Evolutionary conservation across 2,329 filamentous ascomycete genomes (phyloP).

Genomic region (Claviceps humidiphila): DNA sequence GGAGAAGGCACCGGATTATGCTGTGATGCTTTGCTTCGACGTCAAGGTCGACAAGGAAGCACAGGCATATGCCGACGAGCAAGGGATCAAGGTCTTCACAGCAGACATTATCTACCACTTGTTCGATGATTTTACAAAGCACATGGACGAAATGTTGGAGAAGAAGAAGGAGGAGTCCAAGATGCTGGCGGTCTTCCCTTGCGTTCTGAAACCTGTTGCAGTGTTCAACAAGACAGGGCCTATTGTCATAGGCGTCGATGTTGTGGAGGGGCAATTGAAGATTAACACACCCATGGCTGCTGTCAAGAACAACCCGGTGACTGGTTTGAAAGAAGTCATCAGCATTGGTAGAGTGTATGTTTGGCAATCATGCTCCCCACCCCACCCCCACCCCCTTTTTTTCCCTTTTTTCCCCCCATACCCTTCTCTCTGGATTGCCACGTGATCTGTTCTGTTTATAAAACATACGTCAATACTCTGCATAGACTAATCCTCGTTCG

Average conservation of each 20-base stretch:
- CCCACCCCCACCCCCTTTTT: background rate
- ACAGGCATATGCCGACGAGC: constrained; percentile 76
- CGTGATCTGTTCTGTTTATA: background rate
- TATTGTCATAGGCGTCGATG: constrained; percentile 91
- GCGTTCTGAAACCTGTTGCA: constrained; percentile 75
- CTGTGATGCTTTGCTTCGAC: constrained; percentile 99
- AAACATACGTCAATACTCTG: background rate
- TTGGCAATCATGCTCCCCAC: background rate
- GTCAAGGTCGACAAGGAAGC: constrained; percentile 99
- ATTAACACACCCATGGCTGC: constrained; percentile 83
- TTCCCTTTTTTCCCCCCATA: background rate
- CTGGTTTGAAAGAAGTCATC: constrained; percentile 72
- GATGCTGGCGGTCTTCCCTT: constrained; percentile 92
- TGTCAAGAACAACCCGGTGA: constrained; percentile 68
- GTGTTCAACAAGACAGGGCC: constrained; percentile 98
- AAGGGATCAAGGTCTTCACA: constrained; percentile 94
- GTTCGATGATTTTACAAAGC: constrained; percentile 91
- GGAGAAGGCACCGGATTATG: constrained; percentile 86
- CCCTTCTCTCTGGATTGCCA: background rate
- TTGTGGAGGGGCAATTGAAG: constrained; percentile 75
- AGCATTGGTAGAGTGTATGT: constrained; percentile 85
- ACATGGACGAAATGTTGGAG: constrained; percentile 77
- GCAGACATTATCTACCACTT: constrained; percentile 99
- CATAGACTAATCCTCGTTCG: background rate
- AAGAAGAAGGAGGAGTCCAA: constrained; percentile 95